Conservation (phyloP, 306 rosid species). For the Senna siamea region DNA sequence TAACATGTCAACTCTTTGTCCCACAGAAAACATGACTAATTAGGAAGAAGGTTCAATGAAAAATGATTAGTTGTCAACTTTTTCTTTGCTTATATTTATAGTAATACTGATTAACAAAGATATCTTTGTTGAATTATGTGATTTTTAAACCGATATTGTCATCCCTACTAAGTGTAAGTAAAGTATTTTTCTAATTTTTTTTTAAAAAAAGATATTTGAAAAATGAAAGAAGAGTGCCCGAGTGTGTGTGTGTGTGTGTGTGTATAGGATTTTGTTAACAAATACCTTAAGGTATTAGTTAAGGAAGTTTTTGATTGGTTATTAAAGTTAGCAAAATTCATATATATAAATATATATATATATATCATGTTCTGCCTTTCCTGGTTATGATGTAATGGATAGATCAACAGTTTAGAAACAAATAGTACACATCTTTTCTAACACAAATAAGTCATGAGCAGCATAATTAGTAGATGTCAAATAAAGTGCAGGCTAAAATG, state of each 20-base stretch:
- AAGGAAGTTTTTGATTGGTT: too few relatives aligned
- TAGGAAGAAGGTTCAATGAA: background rate
- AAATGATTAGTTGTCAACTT: background rate
- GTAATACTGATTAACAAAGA: background rate
- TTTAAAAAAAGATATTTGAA: too few relatives aligned
- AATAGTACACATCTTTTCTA: background rate
- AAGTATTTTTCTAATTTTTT: too few relatives aligned
- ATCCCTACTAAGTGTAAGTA: background rate
- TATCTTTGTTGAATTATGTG: too few relatives aligned
- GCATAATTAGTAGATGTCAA: background rate
- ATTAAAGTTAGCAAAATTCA: too few relatives aligned
- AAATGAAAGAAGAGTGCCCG: too few relatives aligned
- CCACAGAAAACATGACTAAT: background rate
- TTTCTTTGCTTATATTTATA: background rate
- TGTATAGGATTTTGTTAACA: too few relatives aligned
- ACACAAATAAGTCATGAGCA: background rate
- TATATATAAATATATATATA: background rate
- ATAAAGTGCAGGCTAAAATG: constrained; percentile 1
- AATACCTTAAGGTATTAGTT: too few relatives aligned
- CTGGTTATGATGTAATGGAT: constrained; percentile 1
- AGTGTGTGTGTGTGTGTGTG: too few relatives aligned
- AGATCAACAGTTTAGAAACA: constrained; percentile 1
- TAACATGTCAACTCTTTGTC: constrained; percentile 10
- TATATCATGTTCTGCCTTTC: constrained; percentile 7
- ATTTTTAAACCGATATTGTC: background rate